Percentiles rank a stretch among this genome's conserved stretches.
Conservation (phyloP, 2,329 filamentous ascomycete species). For the Aspergillus sergii region DNA sequence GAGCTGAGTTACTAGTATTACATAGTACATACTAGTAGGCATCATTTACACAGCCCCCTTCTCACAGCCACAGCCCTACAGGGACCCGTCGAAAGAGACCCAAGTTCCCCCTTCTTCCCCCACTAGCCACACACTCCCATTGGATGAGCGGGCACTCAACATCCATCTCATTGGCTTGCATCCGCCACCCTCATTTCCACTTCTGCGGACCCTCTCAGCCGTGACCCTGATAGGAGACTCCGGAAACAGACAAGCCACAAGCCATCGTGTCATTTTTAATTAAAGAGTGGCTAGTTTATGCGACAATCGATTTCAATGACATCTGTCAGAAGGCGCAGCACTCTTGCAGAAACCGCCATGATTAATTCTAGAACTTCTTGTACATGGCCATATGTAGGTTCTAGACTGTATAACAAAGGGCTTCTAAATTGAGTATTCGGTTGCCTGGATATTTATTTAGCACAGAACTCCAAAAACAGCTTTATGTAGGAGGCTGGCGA, state of each 20-base stretch:
- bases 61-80: not conserved
- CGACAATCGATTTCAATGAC: not conserved
- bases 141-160: not conserved
- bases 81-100: not conserved
- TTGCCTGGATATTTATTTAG: not conserved
- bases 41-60: not conserved
- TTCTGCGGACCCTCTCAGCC: not conserved
- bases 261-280: not conserved
- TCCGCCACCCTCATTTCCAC: not conserved
- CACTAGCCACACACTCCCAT: not conserved
- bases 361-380: not conserved
- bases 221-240: not conserved
- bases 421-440: not conserved
- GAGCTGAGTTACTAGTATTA: not conserved
- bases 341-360: not conserved
- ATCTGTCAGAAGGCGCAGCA: not conserved
- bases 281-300: not conserved
- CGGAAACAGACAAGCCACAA: not conserved
- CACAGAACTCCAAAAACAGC: not conserved
- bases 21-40: not conserved
- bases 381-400: not conserved
- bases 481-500: not conserved
- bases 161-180: not conserved
- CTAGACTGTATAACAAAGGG: not conserved
- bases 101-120: not conserved